Conservation (phyloP, 257 asterid genomes). For the Cordia subcordata region DNA sequence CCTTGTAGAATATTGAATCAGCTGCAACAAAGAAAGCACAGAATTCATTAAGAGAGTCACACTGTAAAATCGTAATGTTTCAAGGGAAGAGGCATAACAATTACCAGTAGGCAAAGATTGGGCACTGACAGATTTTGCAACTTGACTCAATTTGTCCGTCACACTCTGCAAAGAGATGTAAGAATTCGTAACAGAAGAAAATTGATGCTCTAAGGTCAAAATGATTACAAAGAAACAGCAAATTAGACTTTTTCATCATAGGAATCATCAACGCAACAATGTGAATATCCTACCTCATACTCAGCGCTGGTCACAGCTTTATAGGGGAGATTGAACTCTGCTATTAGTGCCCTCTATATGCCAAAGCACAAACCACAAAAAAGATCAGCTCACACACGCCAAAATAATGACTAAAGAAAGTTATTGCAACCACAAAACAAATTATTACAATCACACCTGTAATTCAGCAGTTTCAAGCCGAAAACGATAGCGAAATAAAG, state of each 20-base stretch:
- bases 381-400: slow-evolving; percentile 3
- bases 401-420: slow-evolving; percentile 8
- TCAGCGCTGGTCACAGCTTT: slow-evolving; percentile 71
- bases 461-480: slow-evolving; percentile 44
- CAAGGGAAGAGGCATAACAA: not conserved
- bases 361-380: slow-evolving; percentile 14
- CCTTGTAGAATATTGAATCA: slow-evolving; percentile 80
- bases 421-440: slow-evolving; percentile 4
- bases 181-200: not conserved
- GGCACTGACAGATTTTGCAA: slow-evolving; percentile 44
- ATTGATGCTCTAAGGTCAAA: not conserved
- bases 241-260: too few relatives aligned
- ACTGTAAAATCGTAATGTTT: not conserved
- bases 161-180: slow-evolving; percentile 47
- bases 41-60: slow-evolving; percentile 7
- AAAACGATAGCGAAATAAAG: slow-evolving; percentile 77
- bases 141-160: slow-evolving; percentile 77
- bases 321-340: slow-evolving; percentile 82
- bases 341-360: slow-evolving; percentile 56
- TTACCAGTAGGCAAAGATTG: slow-evolving; percentile 53
- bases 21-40: slow-evolving; percentile 39
- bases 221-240: not conserved
- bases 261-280: not conserved
- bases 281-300: slow-evolving; percentile 57
- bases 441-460: slow-evolving; percentile 51